phyloP scores from a whole-genome alignment of 2,329 filamentous ascomycete species.

The Thermomyces lanuginosus region DNA sequence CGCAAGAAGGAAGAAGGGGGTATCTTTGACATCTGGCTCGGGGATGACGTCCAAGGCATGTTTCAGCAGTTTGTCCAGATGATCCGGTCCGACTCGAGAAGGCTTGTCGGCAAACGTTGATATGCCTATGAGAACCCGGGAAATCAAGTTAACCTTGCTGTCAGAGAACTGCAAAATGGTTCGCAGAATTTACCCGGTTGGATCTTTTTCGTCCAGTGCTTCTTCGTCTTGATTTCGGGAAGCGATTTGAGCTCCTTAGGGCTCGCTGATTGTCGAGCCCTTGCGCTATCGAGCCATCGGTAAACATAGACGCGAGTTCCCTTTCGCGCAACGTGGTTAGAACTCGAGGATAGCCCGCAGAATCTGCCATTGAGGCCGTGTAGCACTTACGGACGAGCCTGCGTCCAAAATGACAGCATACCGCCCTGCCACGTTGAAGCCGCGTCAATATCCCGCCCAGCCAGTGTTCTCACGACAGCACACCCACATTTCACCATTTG shows the following conservation, averaged over 20 bases:
- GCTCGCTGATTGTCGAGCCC: constrained; percentile 46
- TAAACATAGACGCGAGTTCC: constrained; percentile 92
- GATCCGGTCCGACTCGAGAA: constrained; percentile 59
- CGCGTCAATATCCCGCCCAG: constrained; percentile 1
- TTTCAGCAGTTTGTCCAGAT: constrained; percentile 62
- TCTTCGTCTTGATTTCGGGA: constrained; percentile 67
- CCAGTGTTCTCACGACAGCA: neutral
- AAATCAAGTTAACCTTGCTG: too few species aligned
- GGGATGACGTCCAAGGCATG: constrained; percentile 72
- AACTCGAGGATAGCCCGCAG: neutral
- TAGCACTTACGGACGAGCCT: constrained; percentile 57
- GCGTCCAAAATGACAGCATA: constrained; percentile 96
- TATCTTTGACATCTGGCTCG: constrained; percentile 56
- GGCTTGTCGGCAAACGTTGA: constrained; percentile 75
- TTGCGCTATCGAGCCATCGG: constrained; percentile 67
- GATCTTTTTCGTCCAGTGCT: constrained; percentile 85
- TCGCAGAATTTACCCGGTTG: constrained; percentile 57
- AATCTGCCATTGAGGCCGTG: constrained; percentile 6
- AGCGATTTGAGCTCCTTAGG: constrained; percentile 48
- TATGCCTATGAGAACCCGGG: constrained; percentile 47
- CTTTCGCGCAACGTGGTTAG: constrained; percentile 13
- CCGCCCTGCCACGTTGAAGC: constrained; percentile 30
- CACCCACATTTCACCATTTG: constrained; percentile 29
- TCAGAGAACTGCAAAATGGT: neutral
- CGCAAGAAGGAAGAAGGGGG: constrained; percentile 85